phyloP scores from a whole-genome alignment of 345 rosid species.

The Populus davidiana region DNA sequence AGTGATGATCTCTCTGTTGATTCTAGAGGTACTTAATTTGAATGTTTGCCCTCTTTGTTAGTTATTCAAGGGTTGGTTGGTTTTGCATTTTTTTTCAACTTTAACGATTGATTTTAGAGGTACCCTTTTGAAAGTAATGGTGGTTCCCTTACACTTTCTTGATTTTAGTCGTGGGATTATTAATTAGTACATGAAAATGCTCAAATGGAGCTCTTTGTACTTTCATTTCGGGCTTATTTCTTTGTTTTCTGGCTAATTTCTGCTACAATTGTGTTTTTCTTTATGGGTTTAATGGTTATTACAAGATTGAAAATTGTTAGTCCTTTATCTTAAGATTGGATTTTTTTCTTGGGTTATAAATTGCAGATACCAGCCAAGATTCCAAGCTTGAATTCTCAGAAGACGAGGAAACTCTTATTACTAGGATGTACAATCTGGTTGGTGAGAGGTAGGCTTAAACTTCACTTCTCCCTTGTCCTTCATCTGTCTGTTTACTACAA shows the following conservation, averaged over 20 bases:
- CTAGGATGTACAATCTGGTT: conserved; percentile 50
- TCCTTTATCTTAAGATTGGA: neutral
- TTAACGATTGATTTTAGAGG: neutral
- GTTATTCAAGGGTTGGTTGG: too few relatives aligned
- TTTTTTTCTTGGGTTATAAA: neutral
- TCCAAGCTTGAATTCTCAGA: conserved; percentile 45
- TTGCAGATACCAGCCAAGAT: conserved; percentile 31
- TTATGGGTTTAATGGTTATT: neutral
- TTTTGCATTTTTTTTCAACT: neutral
- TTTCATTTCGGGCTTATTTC: too few relatives aligned
- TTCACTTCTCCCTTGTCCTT: neutral
- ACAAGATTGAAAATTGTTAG: neutral
- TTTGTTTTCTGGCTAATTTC: neutral
- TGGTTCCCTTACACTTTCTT: neutral
- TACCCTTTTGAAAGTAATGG: neutral
- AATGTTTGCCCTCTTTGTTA: too few relatives aligned
- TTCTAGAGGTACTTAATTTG: conserved; percentile 16
- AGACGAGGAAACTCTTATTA: conserved; percentile 51
- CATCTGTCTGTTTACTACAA: neutral
- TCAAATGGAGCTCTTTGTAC: neutral
- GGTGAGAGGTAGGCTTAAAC: conserved; percentile 43
- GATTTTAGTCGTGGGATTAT: neutral
- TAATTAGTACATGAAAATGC: neutral
- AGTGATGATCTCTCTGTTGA: conserved; percentile 16
- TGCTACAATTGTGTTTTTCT: neutral